phyloP scores from a whole-genome alignment of 441 rosid genomes.

The Pelargonium australe region DNA sequence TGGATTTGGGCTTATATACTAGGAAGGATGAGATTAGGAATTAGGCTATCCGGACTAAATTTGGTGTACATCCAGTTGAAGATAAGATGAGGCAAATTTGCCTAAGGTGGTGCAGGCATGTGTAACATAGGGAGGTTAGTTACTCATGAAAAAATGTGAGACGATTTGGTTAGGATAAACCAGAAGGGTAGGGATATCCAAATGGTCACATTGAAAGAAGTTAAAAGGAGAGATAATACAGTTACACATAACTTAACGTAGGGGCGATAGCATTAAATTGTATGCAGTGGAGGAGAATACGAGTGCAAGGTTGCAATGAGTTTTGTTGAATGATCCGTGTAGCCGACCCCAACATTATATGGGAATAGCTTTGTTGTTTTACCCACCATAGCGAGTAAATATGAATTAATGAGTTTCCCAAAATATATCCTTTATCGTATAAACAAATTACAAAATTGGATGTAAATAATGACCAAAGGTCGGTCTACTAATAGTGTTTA shows the following conservation, averaged over 20 bases:
- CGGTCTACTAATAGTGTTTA: not conserved
- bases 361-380: too few species aligned
- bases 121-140: not conserved
- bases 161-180: not conserved
- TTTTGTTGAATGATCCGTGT: not conserved
- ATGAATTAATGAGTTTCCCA: not conserved
- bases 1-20: not conserved
- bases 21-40: not conserved
- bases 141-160: not conserved
- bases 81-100: not conserved
- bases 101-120: not conserved
- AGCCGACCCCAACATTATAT: too few species aligned
- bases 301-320: not conserved
- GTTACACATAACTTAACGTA: not conserved
- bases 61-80: not conserved
- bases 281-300: not conserved
- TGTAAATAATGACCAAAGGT: not conserved
- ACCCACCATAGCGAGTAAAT: not conserved
- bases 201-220: not conserved
- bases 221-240: not conserved
- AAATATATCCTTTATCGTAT: not conserved
- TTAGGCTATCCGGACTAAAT: not conserved
- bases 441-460: not conserved
- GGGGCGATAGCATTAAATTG: not conserved
- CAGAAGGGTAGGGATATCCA: not conserved